Conservation (phyloP, 163 green algal genomes). For the Prototheca cutis region DNA sequence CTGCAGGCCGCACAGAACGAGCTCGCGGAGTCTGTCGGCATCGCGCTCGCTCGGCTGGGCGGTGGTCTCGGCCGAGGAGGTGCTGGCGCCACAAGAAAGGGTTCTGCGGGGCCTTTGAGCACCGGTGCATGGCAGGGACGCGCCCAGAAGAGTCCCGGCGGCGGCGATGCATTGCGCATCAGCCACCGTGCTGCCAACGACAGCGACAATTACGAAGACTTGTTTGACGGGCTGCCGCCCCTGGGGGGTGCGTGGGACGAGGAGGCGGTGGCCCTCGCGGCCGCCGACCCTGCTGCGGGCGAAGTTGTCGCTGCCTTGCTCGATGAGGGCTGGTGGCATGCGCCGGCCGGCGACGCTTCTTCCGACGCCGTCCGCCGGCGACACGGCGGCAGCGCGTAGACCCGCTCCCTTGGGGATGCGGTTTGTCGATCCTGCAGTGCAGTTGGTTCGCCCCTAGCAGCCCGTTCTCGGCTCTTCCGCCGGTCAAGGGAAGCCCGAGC, state of each 20-base stretch:
- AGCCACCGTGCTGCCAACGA: neutral
- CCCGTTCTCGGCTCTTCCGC: no score
- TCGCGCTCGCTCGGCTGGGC: conserved; percentile 1
- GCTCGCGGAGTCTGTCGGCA: neutral
- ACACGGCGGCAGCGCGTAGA: no score
- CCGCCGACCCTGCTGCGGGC: neutral
- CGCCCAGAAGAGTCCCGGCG: no score
- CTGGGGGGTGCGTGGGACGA: no score
- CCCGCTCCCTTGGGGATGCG: no score
- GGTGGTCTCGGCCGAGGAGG: neutral
- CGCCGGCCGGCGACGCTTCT: neutral
- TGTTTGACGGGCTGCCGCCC: neutral
- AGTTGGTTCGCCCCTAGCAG: no score
- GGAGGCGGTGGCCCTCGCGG: neutral
- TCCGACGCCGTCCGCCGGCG: neutral
- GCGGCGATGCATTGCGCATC: no score
- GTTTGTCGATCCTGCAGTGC: no score
- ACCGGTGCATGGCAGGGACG: no score
- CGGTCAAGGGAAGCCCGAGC: no score
- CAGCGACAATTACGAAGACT: neutral
- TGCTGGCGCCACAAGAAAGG: neutral
- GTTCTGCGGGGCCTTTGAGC: no score
- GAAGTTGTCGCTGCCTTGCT: neutral
- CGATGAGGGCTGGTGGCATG: neutral
- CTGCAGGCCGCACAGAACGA: conserved; percentile 4